Evolutionary conservation across 2,329 filamentous ascomycete genomes (phyloP).

Genomic region (Aspergillus vadensis): DNA sequence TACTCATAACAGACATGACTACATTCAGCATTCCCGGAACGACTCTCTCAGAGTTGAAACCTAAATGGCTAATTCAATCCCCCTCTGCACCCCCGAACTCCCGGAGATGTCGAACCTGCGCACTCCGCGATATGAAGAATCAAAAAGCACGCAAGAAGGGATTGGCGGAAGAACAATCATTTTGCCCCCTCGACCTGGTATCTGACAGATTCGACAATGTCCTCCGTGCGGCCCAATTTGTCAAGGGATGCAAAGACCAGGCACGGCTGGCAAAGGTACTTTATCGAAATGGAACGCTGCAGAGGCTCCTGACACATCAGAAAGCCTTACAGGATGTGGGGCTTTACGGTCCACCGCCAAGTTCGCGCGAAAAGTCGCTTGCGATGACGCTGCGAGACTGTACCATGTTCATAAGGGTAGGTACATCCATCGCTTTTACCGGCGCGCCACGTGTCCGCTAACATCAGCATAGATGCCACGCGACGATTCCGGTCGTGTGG

Average conservation of each 20-base stretch:
- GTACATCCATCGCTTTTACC: conserved; percentile 7
- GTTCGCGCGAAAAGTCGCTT: conserved; percentile 57
- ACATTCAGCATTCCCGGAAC: conserved; percentile 38
- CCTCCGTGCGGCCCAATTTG: conserved; percentile 43
- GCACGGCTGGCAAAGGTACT: conserved; percentile 36
- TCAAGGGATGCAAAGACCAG: conserved; percentile 43
- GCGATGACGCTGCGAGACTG: conserved; percentile 83
- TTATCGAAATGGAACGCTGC: conserved; percentile 37
- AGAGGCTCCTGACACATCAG: conserved; percentile 39
- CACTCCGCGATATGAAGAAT: conserved; percentile 56
- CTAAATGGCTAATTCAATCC: conserved; percentile 80
- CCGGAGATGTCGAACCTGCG: conserved; percentile 73
- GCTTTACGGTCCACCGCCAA: conserved; percentile 37
- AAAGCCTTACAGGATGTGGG: conserved; percentile 38
- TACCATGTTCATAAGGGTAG: conserved; percentile 69
- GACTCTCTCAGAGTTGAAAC: conserved; percentile 72
- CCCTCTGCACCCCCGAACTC: conserved; percentile 66
- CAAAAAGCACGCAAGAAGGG: conserved; percentile 34
- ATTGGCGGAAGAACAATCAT: conserved; percentile 42
- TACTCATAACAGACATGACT: conserved; percentile 75
- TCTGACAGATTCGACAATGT: conserved; percentile 50
- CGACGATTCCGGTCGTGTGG: conserved; percentile 34
- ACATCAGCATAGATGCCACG: conserved; percentile 34
- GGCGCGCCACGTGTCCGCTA: not conserved
- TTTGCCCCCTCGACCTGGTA: conserved; percentile 68